Conservation (phyloP, 2,329 filamentous ascomycete genomes). For the Talaromyces sp. region DNA sequence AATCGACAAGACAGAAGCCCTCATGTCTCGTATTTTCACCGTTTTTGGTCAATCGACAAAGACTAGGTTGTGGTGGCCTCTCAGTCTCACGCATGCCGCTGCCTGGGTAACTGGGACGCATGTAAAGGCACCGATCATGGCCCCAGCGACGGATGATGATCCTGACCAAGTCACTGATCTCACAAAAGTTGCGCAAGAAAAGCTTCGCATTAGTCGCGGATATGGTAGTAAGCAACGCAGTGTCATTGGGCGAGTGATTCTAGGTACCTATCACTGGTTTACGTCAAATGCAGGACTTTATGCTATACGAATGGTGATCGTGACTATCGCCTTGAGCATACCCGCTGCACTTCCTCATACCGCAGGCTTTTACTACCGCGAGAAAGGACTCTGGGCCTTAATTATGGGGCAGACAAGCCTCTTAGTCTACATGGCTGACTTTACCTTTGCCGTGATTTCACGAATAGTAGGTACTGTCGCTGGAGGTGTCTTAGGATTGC, state of each 20-base stretch:
- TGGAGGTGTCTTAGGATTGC: slow-evolving; percentile 44
- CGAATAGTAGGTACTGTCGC: slow-evolving; percentile 41
- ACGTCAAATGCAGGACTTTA: slow-evolving; percentile 42
- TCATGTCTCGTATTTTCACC: slow-evolving; percentile 33
- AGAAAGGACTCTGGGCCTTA: slow-evolving; percentile 49
- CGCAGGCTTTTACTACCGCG: slow-evolving; percentile 48
- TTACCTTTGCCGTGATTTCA: slow-evolving; percentile 41
- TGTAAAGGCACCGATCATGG: slow-evolving; percentile 18
- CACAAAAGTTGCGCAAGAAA: slow-evolving; percentile 30
- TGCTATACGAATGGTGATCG: slow-evolving; percentile 44
- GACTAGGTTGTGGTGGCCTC: slow-evolving; percentile 40
- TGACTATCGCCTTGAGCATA: slow-evolving; percentile 42
- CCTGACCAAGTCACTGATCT: slow-evolving; percentile 24
- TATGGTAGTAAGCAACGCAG: slow-evolving; percentile 24
- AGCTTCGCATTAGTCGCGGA: slow-evolving; percentile 32
- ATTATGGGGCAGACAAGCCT: slow-evolving; percentile 48
- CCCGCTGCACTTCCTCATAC: slow-evolving; percentile 38
- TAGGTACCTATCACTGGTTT: slow-evolving; percentile 37
- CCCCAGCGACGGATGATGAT: slow-evolving; percentile 17
- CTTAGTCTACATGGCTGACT: slow-evolving; percentile 48
- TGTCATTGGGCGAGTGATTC: slow-evolving; percentile 20
- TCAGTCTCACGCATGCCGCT: slow-evolving; percentile 33
- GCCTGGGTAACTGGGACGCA: slow-evolving; percentile 33
- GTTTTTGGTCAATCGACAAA: slow-evolving; percentile 32
- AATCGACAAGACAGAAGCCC: slow-evolving; percentile 23